Percentiles rank a stretch among this genome's conserved stretches.
Evolutionary conservation across 2,329 filamentous ascomycete genomes (phyloP).

Genomic region (Fusarium sp.): DNA sequence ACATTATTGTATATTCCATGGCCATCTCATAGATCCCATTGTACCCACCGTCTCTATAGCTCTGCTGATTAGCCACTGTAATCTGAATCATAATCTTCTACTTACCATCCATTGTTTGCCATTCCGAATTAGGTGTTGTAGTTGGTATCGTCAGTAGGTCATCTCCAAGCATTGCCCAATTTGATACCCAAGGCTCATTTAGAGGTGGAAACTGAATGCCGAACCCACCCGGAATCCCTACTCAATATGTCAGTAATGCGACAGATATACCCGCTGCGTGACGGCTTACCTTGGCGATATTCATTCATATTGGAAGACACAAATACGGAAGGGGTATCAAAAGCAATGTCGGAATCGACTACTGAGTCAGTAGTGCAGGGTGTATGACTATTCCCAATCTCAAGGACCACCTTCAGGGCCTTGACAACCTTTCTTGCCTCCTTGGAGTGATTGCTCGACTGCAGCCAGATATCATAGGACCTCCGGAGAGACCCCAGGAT

Average conservation of each 20-base stretch:
- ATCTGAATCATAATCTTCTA: not conserved
- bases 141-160: not conserved
- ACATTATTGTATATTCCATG: conserved; percentile 12
- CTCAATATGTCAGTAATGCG: not conserved
- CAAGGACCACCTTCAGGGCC: not conserved
- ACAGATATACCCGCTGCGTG: not conserved
- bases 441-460: not conserved
- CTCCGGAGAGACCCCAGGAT: not conserved
- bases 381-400: fast-evolving
- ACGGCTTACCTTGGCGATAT: not conserved
- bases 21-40: conserved; percentile 8
- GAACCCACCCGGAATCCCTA: not conserved
- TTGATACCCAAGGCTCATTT: conserved; percentile 1
- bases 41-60: not conserved
- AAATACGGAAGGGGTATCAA: not conserved
- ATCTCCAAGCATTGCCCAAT: conserved; percentile 14
- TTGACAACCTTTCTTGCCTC: conserved; percentile 14
- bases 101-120: conserved; percentile 25
- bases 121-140: not conserved
- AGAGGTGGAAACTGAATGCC: not conserved
- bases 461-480: conserved; percentile 18
- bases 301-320: not conserved
- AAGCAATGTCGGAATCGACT: fast-evolving
- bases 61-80: not conserved
- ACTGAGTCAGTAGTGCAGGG: not conserved